Evolutionary conservation across 1,284 basidiomycete species (phyloP), one percentile per base, ranked within the genome.

Genomic region (Porodaedalea pini): DNA sequence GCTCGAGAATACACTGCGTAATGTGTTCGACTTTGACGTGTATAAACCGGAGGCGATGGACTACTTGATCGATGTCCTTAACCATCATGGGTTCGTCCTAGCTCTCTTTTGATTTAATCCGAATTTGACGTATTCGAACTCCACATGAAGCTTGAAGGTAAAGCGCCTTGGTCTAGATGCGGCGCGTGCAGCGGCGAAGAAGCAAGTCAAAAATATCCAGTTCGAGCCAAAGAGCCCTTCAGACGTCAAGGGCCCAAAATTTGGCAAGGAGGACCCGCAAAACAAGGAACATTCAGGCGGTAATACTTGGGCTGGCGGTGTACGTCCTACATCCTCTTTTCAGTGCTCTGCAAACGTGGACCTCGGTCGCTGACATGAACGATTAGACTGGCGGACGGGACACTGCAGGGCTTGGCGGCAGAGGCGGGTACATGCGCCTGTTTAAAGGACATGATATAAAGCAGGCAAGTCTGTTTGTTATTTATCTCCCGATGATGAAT

Each of bases 21-120:
- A 85, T 61, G 73, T 85, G 6, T 86, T 86, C 62, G 84, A 86
- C 65, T 86, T 85, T 60, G 84, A 86, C 63, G 75, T 85, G 6
- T 83, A 83, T 65, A 81, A 78, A 62, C 80, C 79, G 0, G 83
- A 85, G 58, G 82, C 81, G 4, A 82, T 83, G 39, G 80, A 84
- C 45, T 81, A 79, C 63, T 70, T 86, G 15, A 75, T 73, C 1
- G 74, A 79, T 23, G 81, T 86, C 21, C 67, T 86, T 23, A 71
- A 79, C 45, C 78, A 78, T 57, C 81, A 85, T 63, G 83, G 83
- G 83, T 84, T 58, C 21, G 75, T 61, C 23, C 17, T 31, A 29
- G 31, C 13, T 31, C 37, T 40, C n/a, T 37, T 54, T 15, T 32
- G 37, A 21, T 8, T 48, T 13, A 29, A 13, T 8, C n/a, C 21